These are phyloP conservation scores for Phytophthora boehmeriae DNA, from an alignment of 352 stramenopile genomes.

Conservation along the genomic window DNA sequence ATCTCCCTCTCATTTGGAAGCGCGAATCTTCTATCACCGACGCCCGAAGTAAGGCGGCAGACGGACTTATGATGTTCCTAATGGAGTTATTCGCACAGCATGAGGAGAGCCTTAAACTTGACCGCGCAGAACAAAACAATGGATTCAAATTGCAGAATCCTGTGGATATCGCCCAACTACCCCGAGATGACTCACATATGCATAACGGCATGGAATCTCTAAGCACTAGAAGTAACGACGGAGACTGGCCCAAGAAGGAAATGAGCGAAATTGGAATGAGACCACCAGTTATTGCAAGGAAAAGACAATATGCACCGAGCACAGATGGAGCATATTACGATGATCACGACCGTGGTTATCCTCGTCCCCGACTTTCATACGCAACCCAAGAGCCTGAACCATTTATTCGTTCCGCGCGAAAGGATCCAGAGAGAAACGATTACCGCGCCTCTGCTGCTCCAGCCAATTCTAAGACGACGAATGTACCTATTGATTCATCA, in stretches of 20 bases:
- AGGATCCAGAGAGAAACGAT: slow-evolving; percentile 4
- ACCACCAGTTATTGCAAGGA: slow-evolving; percentile 33
- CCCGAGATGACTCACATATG: slow-evolving; percentile 5
- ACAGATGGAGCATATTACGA: slow-evolving; percentile 11
- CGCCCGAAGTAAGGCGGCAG: slow-evolving; percentile 43
- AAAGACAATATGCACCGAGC: slow-evolving; percentile 38
- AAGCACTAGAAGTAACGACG: slow-evolving; percentile 5
- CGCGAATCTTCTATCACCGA: slow-evolving; percentile 30
- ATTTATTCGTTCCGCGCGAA: slow-evolving; percentile 4
- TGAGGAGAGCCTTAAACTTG: slow-evolving; percentile 33
- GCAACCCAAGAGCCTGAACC: slow-evolving; percentile 11
- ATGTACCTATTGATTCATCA: not conserved
- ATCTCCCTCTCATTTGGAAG: slow-evolving; percentile 39
- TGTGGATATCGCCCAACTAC: slow-evolving; percentile 2
- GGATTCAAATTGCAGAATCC: slow-evolving; percentile 3
- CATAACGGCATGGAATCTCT: slow-evolving; percentile 2
- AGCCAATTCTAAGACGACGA: not conserved
- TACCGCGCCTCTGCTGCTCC: not conserved
- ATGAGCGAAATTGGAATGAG: slow-evolving; percentile 23
- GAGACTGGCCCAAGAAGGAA: not conserved
- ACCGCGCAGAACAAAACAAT: slow-evolving; percentile 15
- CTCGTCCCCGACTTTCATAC: slow-evolving; percentile 34
- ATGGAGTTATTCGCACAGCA: slow-evolving; percentile 41
- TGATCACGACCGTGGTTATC: slow-evolving; percentile 23
- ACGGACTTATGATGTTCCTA: slow-evolving; percentile 53